Percentiles rank a stretch among this genome's conserved stretches.
Evolutionary conservation across 2,329 filamentous ascomycete genomes (phyloP).

Genomic region (Didymellaceae sp.): DNA sequence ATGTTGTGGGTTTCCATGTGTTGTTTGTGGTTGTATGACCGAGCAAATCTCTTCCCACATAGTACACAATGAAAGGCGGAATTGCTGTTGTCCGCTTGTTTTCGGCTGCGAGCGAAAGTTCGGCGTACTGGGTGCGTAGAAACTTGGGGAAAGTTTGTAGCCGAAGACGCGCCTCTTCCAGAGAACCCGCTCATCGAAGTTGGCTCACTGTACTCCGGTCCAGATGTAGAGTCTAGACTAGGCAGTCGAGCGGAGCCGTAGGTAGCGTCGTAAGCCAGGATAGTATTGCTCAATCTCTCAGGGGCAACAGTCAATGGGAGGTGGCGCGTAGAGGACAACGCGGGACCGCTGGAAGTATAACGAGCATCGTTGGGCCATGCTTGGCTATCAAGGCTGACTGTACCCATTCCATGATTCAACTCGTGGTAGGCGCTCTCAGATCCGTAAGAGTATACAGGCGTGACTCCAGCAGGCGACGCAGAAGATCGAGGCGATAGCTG

Average conservation of each 20-base stretch:
- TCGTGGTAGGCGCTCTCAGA: conserved; percentile 36
- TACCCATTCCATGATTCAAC: conserved; percentile 22
- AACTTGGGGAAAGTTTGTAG: conserved; percentile 3
- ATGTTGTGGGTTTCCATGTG: conserved; percentile 86
- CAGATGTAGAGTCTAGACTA: conserved; percentile 14
- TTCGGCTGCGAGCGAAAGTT: conserved; percentile 22
- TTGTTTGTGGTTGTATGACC: conserved; percentile 85
- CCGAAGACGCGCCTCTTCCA: conserved; percentile 22
- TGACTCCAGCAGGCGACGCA: conserved; percentile 37
- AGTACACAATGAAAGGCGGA: conserved; percentile 69
- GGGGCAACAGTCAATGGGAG: conserved; percentile 43
- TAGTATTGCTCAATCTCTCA: conserved; percentile 32
- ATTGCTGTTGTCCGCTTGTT: conserved; percentile 24
- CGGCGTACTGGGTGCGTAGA: conserved; percentile 7
- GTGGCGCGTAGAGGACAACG: conserved; percentile 21
- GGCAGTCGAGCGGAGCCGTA: conserved; percentile 1
- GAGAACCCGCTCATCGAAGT: conserved; percentile 20
- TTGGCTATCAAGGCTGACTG: conserved; percentile 31
- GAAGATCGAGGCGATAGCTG: conserved; percentile 45
- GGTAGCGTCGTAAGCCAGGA: conserved; percentile 28
- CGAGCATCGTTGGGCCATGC: conserved; percentile 37
- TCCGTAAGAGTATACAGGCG: conserved; percentile 45
- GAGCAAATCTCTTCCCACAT: conserved; percentile 80
- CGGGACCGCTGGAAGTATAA: conserved; percentile 21
- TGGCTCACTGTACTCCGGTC: conserved; percentile 23